A percentile compares a stretch with the other conserved stretches of the same genome.
phyloP scores from a whole-genome alignment of 345 rosid species.

The Hirschfeldia incana region DNA sequence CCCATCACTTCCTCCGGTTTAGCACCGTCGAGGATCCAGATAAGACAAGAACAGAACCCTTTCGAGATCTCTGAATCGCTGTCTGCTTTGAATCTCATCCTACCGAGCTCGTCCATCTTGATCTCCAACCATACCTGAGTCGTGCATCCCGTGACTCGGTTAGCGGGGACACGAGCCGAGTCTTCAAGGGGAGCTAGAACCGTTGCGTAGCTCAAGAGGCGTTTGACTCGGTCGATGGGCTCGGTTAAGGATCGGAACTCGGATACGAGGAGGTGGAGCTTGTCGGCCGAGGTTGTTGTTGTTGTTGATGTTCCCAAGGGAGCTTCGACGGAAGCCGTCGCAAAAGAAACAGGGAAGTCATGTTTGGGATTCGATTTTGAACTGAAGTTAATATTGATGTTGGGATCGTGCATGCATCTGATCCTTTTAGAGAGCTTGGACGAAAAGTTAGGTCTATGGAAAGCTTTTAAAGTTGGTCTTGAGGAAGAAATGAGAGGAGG shows the following conservation, averaged over 20 bases:
- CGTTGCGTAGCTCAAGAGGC: constrained; percentile 69
- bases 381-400: constrained; percentile 4
- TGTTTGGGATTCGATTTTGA: neutral
- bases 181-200: constrained; percentile 63
- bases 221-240: constrained; percentile 81
- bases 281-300: constrained; percentile 33
- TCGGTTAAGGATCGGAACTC: constrained; percentile 63
- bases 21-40: constrained; percentile 79
- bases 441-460: neutral
- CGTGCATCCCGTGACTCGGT: constrained; percentile 75
- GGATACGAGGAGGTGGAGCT: constrained; percentile 48
- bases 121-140: constrained; percentile 87
- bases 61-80: constrained; percentile 91
- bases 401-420: constrained; percentile 20
- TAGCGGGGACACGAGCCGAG: constrained; percentile 56
- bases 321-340: constrained; percentile 13
- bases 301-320: constrained; percentile 23
- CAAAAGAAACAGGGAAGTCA: constrained; percentile 23
- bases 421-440: neutral
- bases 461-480: neutral
- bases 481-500: constrained; percentile 22
- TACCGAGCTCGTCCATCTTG: constrained; percentile 52
- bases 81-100: constrained; percentile 67
- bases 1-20: constrained; percentile 71
- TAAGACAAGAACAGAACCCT: constrained; percentile 73